These are phyloP conservation scores for Cladobotryum mycophilum DNA, from an alignment of 2,329 filamentous ascomycete genomes.

Conservation along the genomic window DNA sequence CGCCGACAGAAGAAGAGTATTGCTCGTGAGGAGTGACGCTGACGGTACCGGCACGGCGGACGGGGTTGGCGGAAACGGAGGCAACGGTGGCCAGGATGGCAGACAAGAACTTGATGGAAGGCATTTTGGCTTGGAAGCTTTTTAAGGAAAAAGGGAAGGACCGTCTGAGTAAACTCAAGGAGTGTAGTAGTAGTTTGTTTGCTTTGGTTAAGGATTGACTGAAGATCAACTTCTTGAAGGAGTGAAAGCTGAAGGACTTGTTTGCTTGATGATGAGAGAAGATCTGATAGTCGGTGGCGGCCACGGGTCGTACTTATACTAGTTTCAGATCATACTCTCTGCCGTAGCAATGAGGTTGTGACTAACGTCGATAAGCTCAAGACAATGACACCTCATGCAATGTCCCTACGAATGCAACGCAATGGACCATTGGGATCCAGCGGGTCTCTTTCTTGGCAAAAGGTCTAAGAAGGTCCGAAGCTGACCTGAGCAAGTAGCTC, in stretches of 20 bases:
- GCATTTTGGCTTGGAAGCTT: constrained; percentile 14
- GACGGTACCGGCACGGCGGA: constrained; percentile 24
- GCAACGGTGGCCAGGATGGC: constrained; percentile 22
- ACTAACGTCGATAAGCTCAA: background rate
- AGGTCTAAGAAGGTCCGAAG: no score
- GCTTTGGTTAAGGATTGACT: background rate
- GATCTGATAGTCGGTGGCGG: background rate
- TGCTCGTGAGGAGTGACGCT: constrained; percentile 48
- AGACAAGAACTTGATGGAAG: constrained; percentile 22
- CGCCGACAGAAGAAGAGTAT: constrained; percentile 52
- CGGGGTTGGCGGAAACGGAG: constrained; percentile 22
- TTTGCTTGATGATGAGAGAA: background rate
- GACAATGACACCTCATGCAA: background rate
- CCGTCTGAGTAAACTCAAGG: constrained; percentile 11
- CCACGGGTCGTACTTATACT: background rate
- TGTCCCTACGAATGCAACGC: background rate
- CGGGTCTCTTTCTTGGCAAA: no score
- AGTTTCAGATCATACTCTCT: background rate
- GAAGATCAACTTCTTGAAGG: background rate
- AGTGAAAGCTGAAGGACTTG: background rate
- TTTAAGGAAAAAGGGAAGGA: constrained; percentile 12
- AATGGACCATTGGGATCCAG: no score
- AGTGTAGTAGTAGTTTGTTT: background rate
- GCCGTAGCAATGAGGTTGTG: no score
- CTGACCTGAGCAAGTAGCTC: no score